Evolutionary conservation across 2,329 filamentous ascomycete genomes (phyloP), one percentile per base, ranked within the genome.

Genomic region (Tolypocladium amazonense): DNA sequence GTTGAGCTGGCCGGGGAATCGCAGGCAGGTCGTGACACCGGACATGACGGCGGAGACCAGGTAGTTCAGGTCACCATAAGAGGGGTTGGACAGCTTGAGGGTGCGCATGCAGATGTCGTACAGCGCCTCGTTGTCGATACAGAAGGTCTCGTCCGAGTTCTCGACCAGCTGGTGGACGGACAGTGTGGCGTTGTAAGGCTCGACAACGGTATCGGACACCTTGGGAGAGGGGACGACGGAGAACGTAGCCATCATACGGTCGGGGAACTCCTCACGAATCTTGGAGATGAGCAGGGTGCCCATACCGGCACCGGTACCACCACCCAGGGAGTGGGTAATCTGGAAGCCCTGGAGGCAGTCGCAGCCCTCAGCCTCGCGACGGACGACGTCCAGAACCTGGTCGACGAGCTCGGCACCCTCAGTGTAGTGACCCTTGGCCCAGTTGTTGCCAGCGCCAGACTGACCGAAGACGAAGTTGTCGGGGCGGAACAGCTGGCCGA

Each of bases 21-120:
- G 94, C 75, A 99, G 84, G 78, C 91, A 97, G 71, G 94, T 97
- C 75, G 94, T 97, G 73, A 99, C 91, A 78, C 94, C 94, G 59
- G 94, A 99, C 94, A 99, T 99, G 81, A 99, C 94, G 70, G 93
- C 93, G 64, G 94, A 99, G 75, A 99, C 94, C 68, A 99, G 88
- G 85, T 99, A 91, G 89, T 99, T 99, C 71, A 99, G 84, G 81
- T 99, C 94, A 76, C 94, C 94, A 79, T 99, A 99, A 45, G 93
- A 97, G 74, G 94, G 94, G 85, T 96, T 93, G 75, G 88, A 88
- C 75, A 99, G 90, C 90, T 99, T 99, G 68, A 99, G 88, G 64
- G 94, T 99, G 76, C 93, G 90, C 91, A 97, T 97, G 90, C 94
- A 99, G 73, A 99, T 99, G 76, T 99, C 94, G 85, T 99, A 99